Evolutionary conservation across 2,329 filamentous ascomycete genomes (phyloP), one percentile per base, ranked within the genome.

Genomic region (Penicillium sp.): DNA sequence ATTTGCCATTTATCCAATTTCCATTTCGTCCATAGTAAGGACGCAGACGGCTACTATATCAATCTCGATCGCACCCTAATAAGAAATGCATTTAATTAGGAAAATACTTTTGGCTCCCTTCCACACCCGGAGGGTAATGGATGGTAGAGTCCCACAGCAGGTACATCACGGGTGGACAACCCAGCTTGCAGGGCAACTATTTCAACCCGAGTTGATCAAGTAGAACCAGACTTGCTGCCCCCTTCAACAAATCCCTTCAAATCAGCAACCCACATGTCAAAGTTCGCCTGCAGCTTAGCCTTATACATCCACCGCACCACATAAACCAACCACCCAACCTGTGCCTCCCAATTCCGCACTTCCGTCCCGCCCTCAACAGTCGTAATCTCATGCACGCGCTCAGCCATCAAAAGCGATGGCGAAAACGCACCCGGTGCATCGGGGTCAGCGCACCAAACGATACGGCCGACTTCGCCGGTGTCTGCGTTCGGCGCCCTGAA

Each of bases 341-440:
- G 78, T 5, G 68, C 69, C 65, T 80, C 75, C 79, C 79, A 81
- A 56, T 74, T 78, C 53, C 70, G 65, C 61, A 74, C 64, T 67
- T 74, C 66, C 49, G 62, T 70, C 59, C 64, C 63, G 42, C 47
- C 67, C 34, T 70, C 70, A 7, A 71, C 65, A 54, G 76, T 76
- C 20, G 66, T 66, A 35, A 81, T 67, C 67, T 81, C 79, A 59
- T 80, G 78, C n/a, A 78, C 75, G 11, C 78, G 66, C 61, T 81
- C 77, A 31, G 75, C 72, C 48, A 66, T 70, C 50, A 81, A 54
- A 18, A 81, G 46, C n/a, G 65, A 72, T 3, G 60, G 61, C 10
- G 71, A 61, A 20, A 68, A 60, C 53, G 69, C 66, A 62, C 59
- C 73, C 52, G 54, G 71, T 57, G 61, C 68, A 22, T 61, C 57